These are phyloP conservation scores for Diaporthe batatas DNA, from an alignment of 2,329 filamentous ascomycete genomes.

Conservation along the genomic window DNA sequence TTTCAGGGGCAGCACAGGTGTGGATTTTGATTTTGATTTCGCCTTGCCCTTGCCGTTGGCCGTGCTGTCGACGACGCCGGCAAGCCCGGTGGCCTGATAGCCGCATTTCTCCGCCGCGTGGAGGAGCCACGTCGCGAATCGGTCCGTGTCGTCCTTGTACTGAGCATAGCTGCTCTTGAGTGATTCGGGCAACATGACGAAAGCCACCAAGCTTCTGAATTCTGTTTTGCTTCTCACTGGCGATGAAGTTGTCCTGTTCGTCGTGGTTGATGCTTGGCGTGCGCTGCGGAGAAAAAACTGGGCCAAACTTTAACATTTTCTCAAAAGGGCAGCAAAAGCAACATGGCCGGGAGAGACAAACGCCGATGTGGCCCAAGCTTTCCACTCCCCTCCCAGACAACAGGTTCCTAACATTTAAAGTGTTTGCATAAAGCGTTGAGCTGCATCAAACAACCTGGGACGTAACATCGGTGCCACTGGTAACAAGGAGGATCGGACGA, in stretches of 20 bases:
- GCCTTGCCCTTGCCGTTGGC: not conserved
- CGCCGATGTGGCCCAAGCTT: too few species aligned
- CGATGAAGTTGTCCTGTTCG: not conserved
- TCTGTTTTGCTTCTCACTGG: not conserved
- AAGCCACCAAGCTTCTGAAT: not conserved
- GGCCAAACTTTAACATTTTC: not conserved
- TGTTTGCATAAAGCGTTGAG: too few species aligned
- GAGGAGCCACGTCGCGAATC: constrained; percentile 21
- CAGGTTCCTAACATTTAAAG: too few species aligned
- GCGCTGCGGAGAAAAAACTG: not conserved
- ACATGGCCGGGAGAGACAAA: too few species aligned
- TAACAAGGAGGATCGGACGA: too few species aligned
- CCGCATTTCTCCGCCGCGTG: constrained; percentile 12
- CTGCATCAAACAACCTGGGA: too few species aligned
- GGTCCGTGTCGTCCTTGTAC: constrained; percentile 20
- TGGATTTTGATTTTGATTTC: not conserved
- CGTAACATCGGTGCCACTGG: too few species aligned
- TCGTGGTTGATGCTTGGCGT: not conserved
- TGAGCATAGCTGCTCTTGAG: constrained; percentile 18
- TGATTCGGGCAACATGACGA: not conserved
- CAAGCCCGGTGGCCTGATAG: not conserved
- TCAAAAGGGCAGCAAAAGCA: too few species aligned
- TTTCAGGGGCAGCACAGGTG: not conserved
- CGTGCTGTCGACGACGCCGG: not conserved
- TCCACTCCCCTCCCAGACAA: too few species aligned